A percentile compares a stretch with the other conserved stretches of the same genome.
These are phyloP conservation scores for Drechslerella dactyloides DNA, from an alignment of 2,329 filamentous ascomycete species.

Conservation along the genomic window DNA sequence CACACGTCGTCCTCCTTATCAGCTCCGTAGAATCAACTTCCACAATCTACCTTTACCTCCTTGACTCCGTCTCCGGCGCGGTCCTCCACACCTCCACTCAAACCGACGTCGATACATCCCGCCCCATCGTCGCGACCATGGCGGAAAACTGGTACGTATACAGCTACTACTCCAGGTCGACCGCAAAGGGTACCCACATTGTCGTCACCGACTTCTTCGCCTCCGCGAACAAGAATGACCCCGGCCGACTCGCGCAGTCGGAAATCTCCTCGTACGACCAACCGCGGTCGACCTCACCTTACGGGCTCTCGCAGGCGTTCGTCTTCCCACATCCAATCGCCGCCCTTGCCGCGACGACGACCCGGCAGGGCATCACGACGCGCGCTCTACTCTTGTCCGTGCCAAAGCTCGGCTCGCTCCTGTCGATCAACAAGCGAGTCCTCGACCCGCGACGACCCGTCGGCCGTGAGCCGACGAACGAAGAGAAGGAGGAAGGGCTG, in stretches of 20 bases:
- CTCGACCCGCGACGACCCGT: conserved; percentile 87
- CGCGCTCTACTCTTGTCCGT: conserved; percentile 76
- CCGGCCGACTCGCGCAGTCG: conserved; percentile 73
- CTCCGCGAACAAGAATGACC: conserved; percentile 80
- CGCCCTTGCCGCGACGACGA: conserved; percentile 82
- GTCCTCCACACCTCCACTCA: conserved; percentile 75
- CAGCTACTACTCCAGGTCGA: conserved; percentile 69
- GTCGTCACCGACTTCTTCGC: conserved; percentile 89
- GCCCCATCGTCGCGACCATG: conserved; percentile 76
- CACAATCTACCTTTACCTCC: conserved; percentile 74
- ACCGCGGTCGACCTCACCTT: conserved; percentile 69
- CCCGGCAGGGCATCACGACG: conserved; percentile 86
- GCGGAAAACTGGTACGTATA: conserved; percentile 97
- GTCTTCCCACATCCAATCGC: conserved; percentile 80
- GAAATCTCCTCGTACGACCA: conserved; percentile 82
- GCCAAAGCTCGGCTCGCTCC: conserved; percentile 70
- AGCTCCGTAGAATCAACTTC: conserved; percentile 67
- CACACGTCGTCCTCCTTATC: conserved; percentile 71
- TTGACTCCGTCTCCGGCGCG: conserved; percentile 85
- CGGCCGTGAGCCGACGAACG: conserved; percentile 78
- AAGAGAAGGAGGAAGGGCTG: conserved; percentile 83
- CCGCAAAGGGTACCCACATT: conserved; percentile 82
- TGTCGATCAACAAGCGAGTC: conserved; percentile 77
- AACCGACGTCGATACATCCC: conserved; percentile 73
- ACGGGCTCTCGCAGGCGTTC: conserved; percentile 79